Evolutionary conservation across 345 rosid genomes (phyloP), one percentile per base, ranked within the genome.

Genomic region (Acer saccharum): DNA sequence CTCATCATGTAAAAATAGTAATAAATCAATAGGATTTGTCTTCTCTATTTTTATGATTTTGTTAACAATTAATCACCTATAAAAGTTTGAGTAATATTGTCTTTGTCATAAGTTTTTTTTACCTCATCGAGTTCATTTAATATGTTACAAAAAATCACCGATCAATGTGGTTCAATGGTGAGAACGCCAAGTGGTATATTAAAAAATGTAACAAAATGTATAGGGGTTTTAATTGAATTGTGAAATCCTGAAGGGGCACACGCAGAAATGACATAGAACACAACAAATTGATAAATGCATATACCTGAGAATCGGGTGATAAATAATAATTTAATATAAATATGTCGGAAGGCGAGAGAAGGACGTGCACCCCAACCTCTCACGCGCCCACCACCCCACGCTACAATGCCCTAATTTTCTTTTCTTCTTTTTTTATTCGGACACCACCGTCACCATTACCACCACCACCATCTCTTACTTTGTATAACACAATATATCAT

Each of bases 301-400:
- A 27, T 18, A 48, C 61, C 48, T 64, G 46, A 64, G 69, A 43
- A 64, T 64, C n/a, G 46, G 67, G n/a, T 7, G 50, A 62, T 8
- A 8, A 6, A 27, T 55, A 11, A 71, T 9, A 27, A 48, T 48
- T 18, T 27, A 60, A 29, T 72, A 39, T 11, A 18, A n/a, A 64
- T 74, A 32, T 67, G 84, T 87, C 73, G 77, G 78, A 73, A 63
- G 65, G 48, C 74, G 73, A 76, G 81, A 73, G 73, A 58, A 68
- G 67, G 81, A 81, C 83, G 81, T 83, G 89, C 77, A 68, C 18
- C 84, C 83, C 88, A 83, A 78, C 75, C 69, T 71, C 79, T 76
- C 83, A 75, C 55, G 65, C 72, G 79, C 87, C 76, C 75, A 66
- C 76, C 8, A 74, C 84, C 72, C 68, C 39, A 35, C 39, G 6